Base-by-base conservation (phyloP, 1,284 basidiomycete genomes). In the Gomphus sp. region DNA sequence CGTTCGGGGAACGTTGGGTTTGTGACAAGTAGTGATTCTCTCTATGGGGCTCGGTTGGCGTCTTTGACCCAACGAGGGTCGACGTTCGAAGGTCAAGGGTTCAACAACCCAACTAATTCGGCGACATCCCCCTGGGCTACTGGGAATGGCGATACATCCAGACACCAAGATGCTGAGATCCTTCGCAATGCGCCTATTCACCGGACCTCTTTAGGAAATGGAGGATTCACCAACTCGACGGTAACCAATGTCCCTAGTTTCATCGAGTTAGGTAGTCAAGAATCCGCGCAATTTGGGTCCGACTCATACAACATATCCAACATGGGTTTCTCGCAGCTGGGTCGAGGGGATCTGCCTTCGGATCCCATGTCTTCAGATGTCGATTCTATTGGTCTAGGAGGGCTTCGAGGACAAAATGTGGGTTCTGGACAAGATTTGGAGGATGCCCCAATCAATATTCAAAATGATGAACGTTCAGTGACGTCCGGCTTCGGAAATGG, bases 11-110 rank as follows among this genome's bases (percentile, higher is more conserved):
- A 22, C 22, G 9, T 47, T 45, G 55, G 45, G 8, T 57, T 50
- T 43, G 36, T 33, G 2, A 28, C 45, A 28, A 7, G 31, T n/a
- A 28, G 18, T 34, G 44, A 48, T 50, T 28, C 39, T 34, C 34
- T 37, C 11, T 57, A 49, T 50, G 55, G 45, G 18, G 47, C 55
- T 22, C 44, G 55, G 9, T 50, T 57, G 47, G n/a, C 55, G 18
- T 37, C 47, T 39, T 28, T 57, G 12, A 18, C 25, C 16, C 55
- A 57, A 14, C 48, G 55, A 22, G 43, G 55, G 31, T 36, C 54
- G 7, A 44, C 33, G 43, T 57, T 57, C 25, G 55, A 57, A 36
- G 36, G 8, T 33, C 55, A 57, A 49, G 47, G 45, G 4, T 55
- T 45, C 25, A 53, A 25, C 52, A 36, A 8, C 18, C 36, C 33